Evolutionary conservation across 345 rosid genomes (phyloP).

Genomic region (Eucalyptus shirleyi): DNA sequence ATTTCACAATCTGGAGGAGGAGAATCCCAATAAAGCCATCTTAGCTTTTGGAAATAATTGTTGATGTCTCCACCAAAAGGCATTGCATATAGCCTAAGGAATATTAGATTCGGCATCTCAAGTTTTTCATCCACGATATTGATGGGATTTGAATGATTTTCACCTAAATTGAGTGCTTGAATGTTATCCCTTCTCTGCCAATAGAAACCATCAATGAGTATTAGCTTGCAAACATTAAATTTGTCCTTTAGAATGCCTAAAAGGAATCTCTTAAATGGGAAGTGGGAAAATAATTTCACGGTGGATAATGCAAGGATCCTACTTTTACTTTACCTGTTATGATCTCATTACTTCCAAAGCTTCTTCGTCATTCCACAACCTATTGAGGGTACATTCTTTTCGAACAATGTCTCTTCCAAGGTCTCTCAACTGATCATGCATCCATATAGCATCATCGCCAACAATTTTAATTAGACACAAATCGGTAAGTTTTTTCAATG

Average conservation of each 20-base stretch:
- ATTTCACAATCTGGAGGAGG: neutral
- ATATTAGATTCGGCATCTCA: neutral
- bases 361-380: neutral
- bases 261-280: neutral
- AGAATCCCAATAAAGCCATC: neutral
- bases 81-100: neutral
- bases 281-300: neutral
- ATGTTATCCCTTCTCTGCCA: neutral
- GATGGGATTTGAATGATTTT: neutral
- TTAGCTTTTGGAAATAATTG: neutral
- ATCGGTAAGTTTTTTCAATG: neutral
- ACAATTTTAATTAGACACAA: neutral
- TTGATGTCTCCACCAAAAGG: neutral
- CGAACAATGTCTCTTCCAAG: neutral
- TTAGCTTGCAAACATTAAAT: neutral
- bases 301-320: neutral
- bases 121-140: neutral
- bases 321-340: neutral
- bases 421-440: neutral
- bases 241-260: neutral
- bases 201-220: neutral
- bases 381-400: neutral
- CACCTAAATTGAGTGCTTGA: neutral
- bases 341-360: neutral
- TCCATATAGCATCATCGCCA: accelerated